phyloP scores from a whole-genome alignment of 129 eudicot genomes.

The Saposhnikovia divaricata region DNA sequence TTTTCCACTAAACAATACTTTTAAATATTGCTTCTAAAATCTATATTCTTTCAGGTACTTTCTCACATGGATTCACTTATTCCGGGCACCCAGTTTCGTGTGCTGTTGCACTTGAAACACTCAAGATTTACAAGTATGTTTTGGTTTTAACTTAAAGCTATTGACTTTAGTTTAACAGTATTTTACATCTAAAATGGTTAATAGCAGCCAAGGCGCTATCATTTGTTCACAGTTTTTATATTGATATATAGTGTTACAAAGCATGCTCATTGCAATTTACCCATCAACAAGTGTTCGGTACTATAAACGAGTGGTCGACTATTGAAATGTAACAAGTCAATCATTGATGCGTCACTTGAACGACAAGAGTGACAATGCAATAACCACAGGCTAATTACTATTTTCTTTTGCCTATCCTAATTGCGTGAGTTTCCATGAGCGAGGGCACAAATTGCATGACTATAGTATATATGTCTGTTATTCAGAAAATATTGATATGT shows the following conservation, averaged over 20 bases:
- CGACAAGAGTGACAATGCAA: neutral
- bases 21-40: neutral
- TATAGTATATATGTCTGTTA: neutral
- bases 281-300: neutral
- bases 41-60: constrained; percentile 40
- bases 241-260: neutral
- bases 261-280: neutral
- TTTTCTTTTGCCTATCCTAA: neutral
- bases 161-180: neutral
- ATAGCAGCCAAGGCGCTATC: neutral
- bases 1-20: neutral
- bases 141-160: neutral
- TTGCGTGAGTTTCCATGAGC: neutral
- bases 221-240: neutral
- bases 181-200: neutral
- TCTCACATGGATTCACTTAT: constrained; percentile 93
- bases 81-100: constrained; percentile 97
- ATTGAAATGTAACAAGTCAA: neutral
- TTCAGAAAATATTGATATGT: neutral
- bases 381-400: neutral
- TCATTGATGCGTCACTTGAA: neutral
- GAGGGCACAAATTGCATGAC: neutral
- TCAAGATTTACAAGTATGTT: constrained; percentile 82
- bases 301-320: neutral
- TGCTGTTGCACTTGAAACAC: constrained; percentile 91